A percentile compares a stretch with the other conserved stretches of the same genome.
Evolutionary conservation across 1,284 basidiomycete species (phyloP).

Genomic region (Ustilago nuda): DNA sequence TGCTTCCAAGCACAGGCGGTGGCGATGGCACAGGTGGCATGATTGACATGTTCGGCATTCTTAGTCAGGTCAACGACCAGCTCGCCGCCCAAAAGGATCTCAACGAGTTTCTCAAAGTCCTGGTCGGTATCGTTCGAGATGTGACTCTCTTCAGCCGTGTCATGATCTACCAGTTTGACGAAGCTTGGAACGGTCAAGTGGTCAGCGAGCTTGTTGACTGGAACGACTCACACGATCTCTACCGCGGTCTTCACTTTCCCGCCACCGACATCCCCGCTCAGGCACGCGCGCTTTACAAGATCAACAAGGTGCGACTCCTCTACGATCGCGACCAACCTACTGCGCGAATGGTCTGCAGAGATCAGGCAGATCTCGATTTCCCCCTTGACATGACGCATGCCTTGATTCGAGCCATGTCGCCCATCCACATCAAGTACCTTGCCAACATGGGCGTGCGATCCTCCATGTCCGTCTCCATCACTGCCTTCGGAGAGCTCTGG

Average conservation of each 20-base stretch:
- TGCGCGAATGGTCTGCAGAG: constrained; percentile 80
- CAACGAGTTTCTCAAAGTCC: constrained; percentile 80
- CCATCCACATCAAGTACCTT: constrained; percentile 82
- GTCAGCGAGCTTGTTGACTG: constrained; percentile 87
- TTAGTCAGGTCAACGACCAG: constrained; percentile 87
- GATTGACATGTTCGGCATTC: constrained; percentile 72
- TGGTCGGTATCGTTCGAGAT: constrained; percentile 84
- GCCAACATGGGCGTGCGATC: constrained; percentile 70
- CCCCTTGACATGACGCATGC: constrained; percentile 90
- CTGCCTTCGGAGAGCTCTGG: constrained; percentile 85
- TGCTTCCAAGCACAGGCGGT: constrained; percentile 32
- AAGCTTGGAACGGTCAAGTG: constrained; percentile 76
- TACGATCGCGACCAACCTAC: constrained; percentile 84
- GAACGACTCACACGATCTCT: constrained; percentile 82
- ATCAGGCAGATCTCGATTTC: constrained; percentile 76
- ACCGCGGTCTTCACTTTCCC: constrained; percentile 79
- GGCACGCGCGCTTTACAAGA: constrained; percentile 74
- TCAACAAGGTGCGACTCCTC: constrained; percentile 82
- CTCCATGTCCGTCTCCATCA: constrained; percentile 75
- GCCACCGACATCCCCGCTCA: constrained; percentile 75
- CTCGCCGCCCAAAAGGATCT: constrained; percentile 79
- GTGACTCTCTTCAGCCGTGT: constrained; percentile 74
- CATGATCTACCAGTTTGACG: constrained; percentile 87
- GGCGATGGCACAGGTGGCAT: constrained; percentile 45
- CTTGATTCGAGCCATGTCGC: constrained; percentile 87